phyloP scores from a whole-genome alignment of 2,329 filamentous ascomycete species.

The Metarhizium sp. region DNA sequence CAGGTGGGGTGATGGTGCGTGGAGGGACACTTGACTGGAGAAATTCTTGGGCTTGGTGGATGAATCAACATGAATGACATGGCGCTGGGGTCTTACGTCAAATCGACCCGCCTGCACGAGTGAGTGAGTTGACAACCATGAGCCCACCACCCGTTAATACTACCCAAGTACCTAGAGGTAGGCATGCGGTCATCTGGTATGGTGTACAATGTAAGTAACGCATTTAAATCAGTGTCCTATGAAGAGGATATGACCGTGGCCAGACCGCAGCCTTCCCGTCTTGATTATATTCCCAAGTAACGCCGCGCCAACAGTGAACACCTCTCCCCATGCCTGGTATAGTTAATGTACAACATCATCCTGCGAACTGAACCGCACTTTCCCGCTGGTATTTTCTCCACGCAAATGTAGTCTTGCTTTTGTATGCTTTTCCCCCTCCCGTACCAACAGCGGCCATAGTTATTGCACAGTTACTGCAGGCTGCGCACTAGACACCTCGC shows the following conservation, averaged over 20 bases:
- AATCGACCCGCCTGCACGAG: no score
- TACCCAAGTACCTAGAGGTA: no score
- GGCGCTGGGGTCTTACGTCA: no score
- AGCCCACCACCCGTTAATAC: no score
- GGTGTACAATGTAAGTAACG: no score
- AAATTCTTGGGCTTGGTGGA: no score
- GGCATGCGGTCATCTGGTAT: no score
- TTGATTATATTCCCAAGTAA: not conserved
- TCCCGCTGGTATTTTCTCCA: not conserved
- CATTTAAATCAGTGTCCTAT: not conserved
- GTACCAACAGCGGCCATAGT: not conserved
- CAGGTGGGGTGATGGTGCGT: not conserved
- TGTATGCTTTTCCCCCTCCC: not conserved
- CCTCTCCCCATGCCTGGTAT: constrained; percentile 3
- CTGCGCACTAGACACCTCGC: not conserved
- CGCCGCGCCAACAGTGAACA: not conserved
- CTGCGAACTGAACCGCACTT: not conserved
- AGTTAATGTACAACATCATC: constrained; percentile 1
- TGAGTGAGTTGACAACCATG: no score
- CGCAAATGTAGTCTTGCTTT: not conserved
- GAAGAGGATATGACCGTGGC: not conserved
- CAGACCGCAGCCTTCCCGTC: not conserved
- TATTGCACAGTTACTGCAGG: no score
- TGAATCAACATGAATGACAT: no score
- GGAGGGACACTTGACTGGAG: not conserved